These are phyloP conservation scores for Chrysanthemum seticuspe DNA, from an alignment of 129 eudicot species.

Conservation along the genomic window DNA sequence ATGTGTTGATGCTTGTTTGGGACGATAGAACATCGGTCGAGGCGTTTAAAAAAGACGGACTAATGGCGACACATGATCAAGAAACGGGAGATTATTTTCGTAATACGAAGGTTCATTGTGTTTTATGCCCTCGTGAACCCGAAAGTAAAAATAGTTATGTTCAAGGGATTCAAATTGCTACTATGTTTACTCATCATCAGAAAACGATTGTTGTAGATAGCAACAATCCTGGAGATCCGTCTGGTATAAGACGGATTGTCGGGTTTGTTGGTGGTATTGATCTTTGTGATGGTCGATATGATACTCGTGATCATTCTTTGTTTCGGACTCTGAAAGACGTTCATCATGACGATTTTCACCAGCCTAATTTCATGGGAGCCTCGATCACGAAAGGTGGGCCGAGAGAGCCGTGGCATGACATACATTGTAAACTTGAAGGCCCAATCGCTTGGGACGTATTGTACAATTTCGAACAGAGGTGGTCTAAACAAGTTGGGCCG, in stretches of 20 bases:
- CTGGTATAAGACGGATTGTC: constrained; percentile 46
- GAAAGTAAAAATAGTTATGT: constrained; percentile 52
- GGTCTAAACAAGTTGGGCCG: constrained; percentile 71
- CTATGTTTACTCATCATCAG: constrained; percentile 92
- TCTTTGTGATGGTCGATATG: constrained; percentile 89
- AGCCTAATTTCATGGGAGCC: constrained; percentile 71
- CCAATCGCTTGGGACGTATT: constrained; percentile 91
- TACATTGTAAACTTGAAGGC: constrained; percentile 78
- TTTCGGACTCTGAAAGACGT: constrained; percentile 56
- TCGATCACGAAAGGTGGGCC: constrained; percentile 75
- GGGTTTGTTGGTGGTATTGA: constrained; percentile 90
- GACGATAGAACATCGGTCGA: constrained; percentile 72
- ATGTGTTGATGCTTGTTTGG: constrained; percentile 80
- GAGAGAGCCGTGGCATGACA: constrained; percentile 97
- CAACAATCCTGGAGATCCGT: constrained; percentile 27
- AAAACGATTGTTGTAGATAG: constrained; percentile 69
- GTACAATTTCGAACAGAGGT: constrained; percentile 83
- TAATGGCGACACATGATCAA: constrained; percentile 95
- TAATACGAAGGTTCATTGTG: constrained; percentile 59
- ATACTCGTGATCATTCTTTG: constrained; percentile 60
- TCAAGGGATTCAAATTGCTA: constrained; percentile 55
- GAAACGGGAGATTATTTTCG: constrained; percentile 61
- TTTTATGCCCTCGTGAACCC: constrained; percentile 68
- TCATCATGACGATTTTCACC: constrained; percentile 77
- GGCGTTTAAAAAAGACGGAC: constrained; percentile 50